A percentile compares a stretch with the other conserved stretches of the same genome.
These are phyloP conservation scores for Middelhovenomyces tepae DNA, from an alignment of 805 yeast genomes.

Conservation along the genomic window DNA sequence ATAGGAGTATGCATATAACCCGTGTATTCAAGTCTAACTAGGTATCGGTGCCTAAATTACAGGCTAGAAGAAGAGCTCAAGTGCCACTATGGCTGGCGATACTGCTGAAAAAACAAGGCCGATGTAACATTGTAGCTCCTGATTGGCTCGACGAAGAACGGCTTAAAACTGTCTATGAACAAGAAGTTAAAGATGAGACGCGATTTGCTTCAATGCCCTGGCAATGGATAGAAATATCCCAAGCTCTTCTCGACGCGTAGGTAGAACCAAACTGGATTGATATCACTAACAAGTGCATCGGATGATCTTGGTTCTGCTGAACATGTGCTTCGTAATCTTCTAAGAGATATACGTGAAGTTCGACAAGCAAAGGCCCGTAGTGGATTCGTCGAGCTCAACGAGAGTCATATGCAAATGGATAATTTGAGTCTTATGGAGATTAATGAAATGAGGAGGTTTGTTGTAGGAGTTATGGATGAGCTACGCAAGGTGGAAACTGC, in stretches of 20 bases:
- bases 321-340: constrained; percentile 55
- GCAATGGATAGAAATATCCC: constrained; percentile 81
- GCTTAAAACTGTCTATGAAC: constrained; percentile 51
- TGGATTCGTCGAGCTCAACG: constrained; percentile 73
- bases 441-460: constrained; percentile 79
- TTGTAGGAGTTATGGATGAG: constrained; percentile 71
- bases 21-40: too few relatives aligned
- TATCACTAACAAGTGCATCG: constrained; percentile 39
- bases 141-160: constrained; percentile 60
- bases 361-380: constrained; percentile 71
- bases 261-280: constrained; percentile 6
- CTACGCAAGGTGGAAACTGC: constrained; percentile 47
- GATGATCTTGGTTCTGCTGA: constrained; percentile 74
- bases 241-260: constrained; percentile 43
- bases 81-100: constrained; percentile 88
- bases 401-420: constrained; percentile 72
- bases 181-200: constrained; percentile 40
- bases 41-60: constrained; percentile 38
- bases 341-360: constrained; percentile 81
- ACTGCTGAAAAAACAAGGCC: constrained; percentile 70
- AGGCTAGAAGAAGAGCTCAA: constrained; percentile 57
- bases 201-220: constrained; percentile 46
- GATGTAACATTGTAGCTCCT: constrained; percentile 81
- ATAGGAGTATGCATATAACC: constrained; percentile 44
- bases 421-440: constrained; percentile 78